phyloP scores from a whole-genome alignment of 805 yeast species.

The Sugiyamaella valdiviana region DNA sequence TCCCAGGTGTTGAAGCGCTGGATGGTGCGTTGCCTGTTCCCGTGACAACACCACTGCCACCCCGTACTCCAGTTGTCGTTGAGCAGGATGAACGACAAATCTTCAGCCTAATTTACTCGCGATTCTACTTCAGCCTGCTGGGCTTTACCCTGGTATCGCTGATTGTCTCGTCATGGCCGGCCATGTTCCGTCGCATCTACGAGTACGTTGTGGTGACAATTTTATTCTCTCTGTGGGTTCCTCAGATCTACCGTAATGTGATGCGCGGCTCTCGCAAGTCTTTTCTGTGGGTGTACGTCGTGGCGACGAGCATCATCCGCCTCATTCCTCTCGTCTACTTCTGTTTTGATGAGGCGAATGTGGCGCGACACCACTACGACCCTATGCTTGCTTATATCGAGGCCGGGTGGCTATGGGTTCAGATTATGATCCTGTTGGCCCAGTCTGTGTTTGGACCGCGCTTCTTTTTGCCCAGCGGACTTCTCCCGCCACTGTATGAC shows the following conservation, averaged over 20 bases:
- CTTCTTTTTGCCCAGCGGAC: constrained; percentile 69
- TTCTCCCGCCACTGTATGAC: constrained; percentile 75
- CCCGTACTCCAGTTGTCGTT: constrained; percentile 11
- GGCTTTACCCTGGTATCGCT: constrained; percentile 50
- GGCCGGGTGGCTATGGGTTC: constrained; percentile 52
- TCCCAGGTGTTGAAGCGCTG: background rate
- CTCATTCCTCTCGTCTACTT: constrained; percentile 61
- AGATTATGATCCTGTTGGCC: constrained; percentile 49
- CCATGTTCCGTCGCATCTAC: constrained; percentile 43
- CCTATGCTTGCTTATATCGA: constrained; percentile 43
- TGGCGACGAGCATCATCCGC: constrained; percentile 60
- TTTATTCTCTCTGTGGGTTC: constrained; percentile 75
- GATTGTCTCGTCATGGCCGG: constrained; percentile 60
- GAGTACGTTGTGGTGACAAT: constrained; percentile 50
- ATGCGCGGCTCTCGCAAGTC: constrained; percentile 61
- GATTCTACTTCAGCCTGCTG: constrained; percentile 51
- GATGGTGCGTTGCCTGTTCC: constrained; percentile 22
- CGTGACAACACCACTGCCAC: constrained; percentile 23
- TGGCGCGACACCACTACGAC: constrained; percentile 66
- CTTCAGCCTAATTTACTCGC: constrained; percentile 50
- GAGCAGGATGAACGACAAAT: constrained; percentile 49
- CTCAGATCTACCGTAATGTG: constrained; percentile 77
- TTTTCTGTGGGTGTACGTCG: constrained; percentile 68
- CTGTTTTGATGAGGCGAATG: constrained; percentile 46
- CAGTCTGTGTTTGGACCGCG: constrained; percentile 74